Percentiles rank a stretch among this genome's conserved stretches.
Evolutionary conservation across 345 rosid species (phyloP).

Genomic region (Noccaea caerulescens): DNA sequence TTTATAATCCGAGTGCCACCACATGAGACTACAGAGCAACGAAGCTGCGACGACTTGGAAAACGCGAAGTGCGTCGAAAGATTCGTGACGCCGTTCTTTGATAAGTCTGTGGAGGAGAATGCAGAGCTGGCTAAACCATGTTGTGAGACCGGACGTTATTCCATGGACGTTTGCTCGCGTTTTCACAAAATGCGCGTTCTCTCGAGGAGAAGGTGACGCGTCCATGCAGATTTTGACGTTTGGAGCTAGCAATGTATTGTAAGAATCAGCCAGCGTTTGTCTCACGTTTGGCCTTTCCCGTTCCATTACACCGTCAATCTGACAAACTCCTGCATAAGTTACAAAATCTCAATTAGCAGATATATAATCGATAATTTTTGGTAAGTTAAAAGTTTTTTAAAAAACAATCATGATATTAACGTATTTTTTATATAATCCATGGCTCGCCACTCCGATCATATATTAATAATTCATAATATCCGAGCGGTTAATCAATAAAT

Average conservation of each 20-base stretch:
- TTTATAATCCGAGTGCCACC: slow-evolving; percentile 86
- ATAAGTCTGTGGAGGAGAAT: slow-evolving; percentile 81
- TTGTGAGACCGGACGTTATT: slow-evolving; percentile 31
- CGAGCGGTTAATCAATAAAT: background rate
- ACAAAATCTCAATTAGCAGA: slow-evolving; percentile 2
- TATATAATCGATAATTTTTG: background rate
- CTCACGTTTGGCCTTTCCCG: slow-evolving; percentile 71
- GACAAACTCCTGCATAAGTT: slow-evolving; percentile 62
- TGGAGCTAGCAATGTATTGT: slow-evolving; percentile 62
- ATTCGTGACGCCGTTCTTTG: slow-evolving; percentile 82
- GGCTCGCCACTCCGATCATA: background rate
- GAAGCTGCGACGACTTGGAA: slow-evolving; percentile 83
- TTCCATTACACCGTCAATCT: slow-evolving; percentile 56
- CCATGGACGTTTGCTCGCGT: slow-evolving; percentile 31
- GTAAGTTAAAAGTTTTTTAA: background rate
- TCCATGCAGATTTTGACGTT: slow-evolving; percentile 54
- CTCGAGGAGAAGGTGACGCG: slow-evolving; percentile 49
- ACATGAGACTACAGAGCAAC: slow-evolving; percentile 71
- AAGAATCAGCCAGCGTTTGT: slow-evolving; percentile 59
- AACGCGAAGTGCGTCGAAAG: slow-evolving; percentile 70
- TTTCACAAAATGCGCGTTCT: slow-evolving; percentile 35
- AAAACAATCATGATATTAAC: no score
- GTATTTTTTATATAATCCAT: background rate
- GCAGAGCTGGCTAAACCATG: slow-evolving; percentile 77
- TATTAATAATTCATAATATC: slow-evolving; percentile 1